Evolutionary conservation across 805 yeast genomes (phyloP), one percentile per base, ranked within the genome.

Genomic region (Wickerhamomyces alni): DNA sequence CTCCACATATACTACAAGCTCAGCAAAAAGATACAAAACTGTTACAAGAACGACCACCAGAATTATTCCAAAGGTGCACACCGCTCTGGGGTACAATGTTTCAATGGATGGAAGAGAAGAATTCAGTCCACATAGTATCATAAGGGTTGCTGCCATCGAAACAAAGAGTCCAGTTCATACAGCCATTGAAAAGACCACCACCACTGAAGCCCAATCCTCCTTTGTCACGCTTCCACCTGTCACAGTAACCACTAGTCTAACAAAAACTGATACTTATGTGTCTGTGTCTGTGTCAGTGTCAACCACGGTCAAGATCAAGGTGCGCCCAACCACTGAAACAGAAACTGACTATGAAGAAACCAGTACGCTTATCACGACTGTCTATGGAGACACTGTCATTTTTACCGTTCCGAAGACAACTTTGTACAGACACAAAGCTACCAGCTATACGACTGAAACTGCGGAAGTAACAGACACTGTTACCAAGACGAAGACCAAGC

Each of bases 351-450:
- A 38, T 24, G 45, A 45, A 3, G 38, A 36, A 13, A 42, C 46
- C 1, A 47, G 51, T 3, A 52, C 57, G 8, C n/a, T 41, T 3
- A 39, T 40, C 0, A 37, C 37, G 1, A 51, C 57, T 6, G 42
- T 36, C 4, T 52, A 35, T 36, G 43, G 39, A 4, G 52, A 48
- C n/a, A 47, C 48, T 1, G 26, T 39, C 8, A 40, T 44, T 17
- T 48, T 44, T 26, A 44, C 49, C 1, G 30, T 45, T 17, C 46
- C 50, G 30, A 59, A 50, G 36, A 48, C 25, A 33, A 48, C 53
- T 2, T 39, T 46, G 18, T 43, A 30, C 22, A 39, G 48, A 12
- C 47, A 51, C 27, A 45, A 45, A 19, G 55, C 45, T 16, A 40
- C 46, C 2, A 36, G 35, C 10, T 37, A 32, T 31, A 39, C 41